Percentiles rank a stretch among this genome's conserved stretches.
Conservation (phyloP, 2,329 filamentous ascomycete species). For the Teratosphaeria epicoccoides region DNA sequence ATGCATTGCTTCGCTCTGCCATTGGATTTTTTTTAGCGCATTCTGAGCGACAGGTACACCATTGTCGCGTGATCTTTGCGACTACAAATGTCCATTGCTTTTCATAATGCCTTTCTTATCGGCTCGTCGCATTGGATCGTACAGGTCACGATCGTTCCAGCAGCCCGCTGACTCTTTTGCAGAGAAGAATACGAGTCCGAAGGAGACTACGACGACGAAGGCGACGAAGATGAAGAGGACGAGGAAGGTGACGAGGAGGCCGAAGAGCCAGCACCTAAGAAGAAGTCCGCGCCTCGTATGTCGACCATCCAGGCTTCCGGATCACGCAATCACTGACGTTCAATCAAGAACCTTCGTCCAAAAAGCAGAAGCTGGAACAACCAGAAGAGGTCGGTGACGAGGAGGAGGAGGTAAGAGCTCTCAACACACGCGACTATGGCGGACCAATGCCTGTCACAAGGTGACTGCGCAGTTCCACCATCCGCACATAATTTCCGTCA, state of each 20-base stretch:
- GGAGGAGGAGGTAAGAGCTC: constrained; percentile 3
- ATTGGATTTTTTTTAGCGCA: background rate
- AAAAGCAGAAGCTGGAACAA: constrained; percentile 22
- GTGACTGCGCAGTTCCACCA: no score
- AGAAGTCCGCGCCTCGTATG: background rate
- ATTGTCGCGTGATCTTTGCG: background rate
- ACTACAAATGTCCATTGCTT: background rate
- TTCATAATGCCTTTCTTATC: background rate
- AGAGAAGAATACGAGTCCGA: constrained; percentile 6
- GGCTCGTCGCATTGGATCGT: background rate
- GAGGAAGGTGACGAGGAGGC: constrained; percentile 1
- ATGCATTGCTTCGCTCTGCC: background rate
- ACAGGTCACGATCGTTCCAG: background rate
- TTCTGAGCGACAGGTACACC: background rate
- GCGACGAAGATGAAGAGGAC: constrained; percentile 5
- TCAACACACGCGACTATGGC: background rate
- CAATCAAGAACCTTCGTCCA: constrained; percentile 15
- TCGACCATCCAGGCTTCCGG: background rate
- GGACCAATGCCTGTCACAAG: background rate
- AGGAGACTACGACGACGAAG: constrained; percentile 2
- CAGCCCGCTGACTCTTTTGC: background rate
- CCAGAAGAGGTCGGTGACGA: constrained; percentile 14
- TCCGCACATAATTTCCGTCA: no score
- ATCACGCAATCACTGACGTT: background rate
- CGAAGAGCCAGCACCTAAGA: background rate